Conservation (phyloP, 1,139 yeast species). For the Pichia sp. region DNA sequence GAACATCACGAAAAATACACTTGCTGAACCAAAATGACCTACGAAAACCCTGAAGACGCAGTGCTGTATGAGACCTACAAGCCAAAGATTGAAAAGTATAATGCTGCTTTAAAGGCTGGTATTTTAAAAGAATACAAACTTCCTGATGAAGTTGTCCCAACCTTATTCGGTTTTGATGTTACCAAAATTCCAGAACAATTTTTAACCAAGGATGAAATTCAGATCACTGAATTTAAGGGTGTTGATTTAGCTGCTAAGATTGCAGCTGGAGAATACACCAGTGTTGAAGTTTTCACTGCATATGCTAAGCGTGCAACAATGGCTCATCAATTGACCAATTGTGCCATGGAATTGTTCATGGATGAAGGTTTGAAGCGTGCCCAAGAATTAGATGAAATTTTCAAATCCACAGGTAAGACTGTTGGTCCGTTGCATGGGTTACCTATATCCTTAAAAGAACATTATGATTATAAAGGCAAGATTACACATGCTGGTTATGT, state of each 20-base stretch:
- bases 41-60: constrained; percentile 20
- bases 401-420: constrained; percentile 37
- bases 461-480: constrained; percentile 51
- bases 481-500: constrained; percentile 55
- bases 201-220: constrained; percentile 33
- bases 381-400: constrained; percentile 35
- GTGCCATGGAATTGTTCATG: constrained; percentile 53
- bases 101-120: constrained; percentile 18
- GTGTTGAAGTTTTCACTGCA: constrained; percentile 51
- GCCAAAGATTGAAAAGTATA: constrained; percentile 28
- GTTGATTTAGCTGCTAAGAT: constrained; percentile 38
- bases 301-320: constrained; percentile 50
- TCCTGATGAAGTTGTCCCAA: constrained; percentile 24
- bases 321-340: constrained; percentile 50
- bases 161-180: constrained; percentile 31
- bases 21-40: no score
- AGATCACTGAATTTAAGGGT: constrained; percentile 39
- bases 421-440: constrained; percentile 52
- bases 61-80: constrained; percentile 20
- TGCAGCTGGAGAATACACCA: constrained; percentile 34
- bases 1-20: no score
- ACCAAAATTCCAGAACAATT: constrained; percentile 36
- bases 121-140: constrained; percentile 26
- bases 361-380: constrained; percentile 39
- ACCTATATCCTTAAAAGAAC: constrained; percentile 60